phyloP scores from a whole-genome alignment of 495 filamentous ascomycete species.

The Rhypophila decipiens region DNA sequence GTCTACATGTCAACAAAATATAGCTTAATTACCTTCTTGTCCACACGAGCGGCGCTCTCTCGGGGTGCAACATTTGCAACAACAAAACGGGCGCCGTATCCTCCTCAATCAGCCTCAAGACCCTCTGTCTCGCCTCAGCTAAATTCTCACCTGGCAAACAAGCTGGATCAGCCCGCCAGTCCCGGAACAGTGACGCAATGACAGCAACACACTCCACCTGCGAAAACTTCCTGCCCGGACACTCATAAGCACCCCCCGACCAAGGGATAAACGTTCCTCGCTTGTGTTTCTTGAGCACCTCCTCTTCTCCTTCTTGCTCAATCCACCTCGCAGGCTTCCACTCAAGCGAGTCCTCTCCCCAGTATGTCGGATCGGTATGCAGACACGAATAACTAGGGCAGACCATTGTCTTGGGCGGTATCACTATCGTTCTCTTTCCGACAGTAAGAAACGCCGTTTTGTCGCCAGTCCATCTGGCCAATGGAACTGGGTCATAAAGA shows the following conservation, averaged over 20 bases:
- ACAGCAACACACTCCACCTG: slow-evolving; percentile 49
- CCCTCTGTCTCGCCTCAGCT: slow-evolving; percentile 21
- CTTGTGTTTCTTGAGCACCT: slow-evolving; percentile 24
- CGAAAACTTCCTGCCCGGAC: slow-evolving; percentile 46
- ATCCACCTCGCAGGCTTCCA: slow-evolving; percentile 33
- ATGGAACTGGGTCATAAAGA: slow-evolving; percentile 38
- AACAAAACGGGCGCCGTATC: too few relatives aligned
- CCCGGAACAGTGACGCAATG: slow-evolving; percentile 35
- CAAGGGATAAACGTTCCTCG: slow-evolving; percentile 40
- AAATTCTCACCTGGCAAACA: slow-evolving; percentile 23
- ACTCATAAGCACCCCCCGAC: slow-evolving; percentile 41
- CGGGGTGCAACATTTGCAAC: too few relatives aligned
- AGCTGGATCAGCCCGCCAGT: slow-evolving; percentile 24
- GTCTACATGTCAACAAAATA: too few relatives aligned
- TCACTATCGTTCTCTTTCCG: too few relatives aligned
- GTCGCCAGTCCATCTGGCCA: slow-evolving; percentile 30
- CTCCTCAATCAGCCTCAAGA: too few relatives aligned
- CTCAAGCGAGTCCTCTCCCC: slow-evolving; percentile 21
- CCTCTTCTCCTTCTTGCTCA: too few relatives aligned
- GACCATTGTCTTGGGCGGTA: too few relatives aligned
- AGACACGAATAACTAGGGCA: too few relatives aligned
- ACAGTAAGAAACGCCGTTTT: too few relatives aligned
- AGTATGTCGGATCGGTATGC: too few relatives aligned
- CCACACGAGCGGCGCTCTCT: too few relatives aligned
- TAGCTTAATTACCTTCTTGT: too few relatives aligned